Conservation (phyloP, 2,329 filamentous ascomycete genomes). For the Hypoxylon sp. region DNA sequence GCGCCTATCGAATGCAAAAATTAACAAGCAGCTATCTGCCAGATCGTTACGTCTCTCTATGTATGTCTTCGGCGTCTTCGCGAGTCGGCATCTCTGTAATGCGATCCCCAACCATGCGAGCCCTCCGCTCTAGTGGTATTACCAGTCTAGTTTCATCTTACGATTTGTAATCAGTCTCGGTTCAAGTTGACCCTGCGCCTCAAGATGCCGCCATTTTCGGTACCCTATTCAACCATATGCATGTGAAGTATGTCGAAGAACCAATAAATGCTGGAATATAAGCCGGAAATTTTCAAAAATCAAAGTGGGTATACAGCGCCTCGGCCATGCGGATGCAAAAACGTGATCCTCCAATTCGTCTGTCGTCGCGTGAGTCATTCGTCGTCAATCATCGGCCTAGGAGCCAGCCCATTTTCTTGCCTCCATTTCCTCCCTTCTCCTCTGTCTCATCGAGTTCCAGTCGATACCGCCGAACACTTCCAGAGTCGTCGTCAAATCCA, state of each 20-base stretch:
- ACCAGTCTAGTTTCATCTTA: slow-evolving; percentile 25
- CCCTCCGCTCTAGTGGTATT: slow-evolving; percentile 37
- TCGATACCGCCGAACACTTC: slow-evolving; percentile 73
- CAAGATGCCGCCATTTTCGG: slow-evolving; percentile 13
- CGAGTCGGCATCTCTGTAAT: slow-evolving; percentile 15
- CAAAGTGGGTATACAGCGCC: slow-evolving; percentile 51
- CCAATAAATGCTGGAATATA: slow-evolving; percentile 12
- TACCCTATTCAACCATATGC: slow-evolving; percentile 13
- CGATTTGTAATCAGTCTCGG: slow-evolving; percentile 23
- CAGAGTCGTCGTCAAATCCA: slow-evolving; percentile 71
- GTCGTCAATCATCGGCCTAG: slow-evolving; percentile 40
- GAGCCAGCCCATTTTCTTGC: slow-evolving; percentile 51
- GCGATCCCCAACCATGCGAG: slow-evolving; percentile 18
- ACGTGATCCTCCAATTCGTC: slow-evolving; percentile 36
- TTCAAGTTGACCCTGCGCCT: slow-evolving; percentile 11
- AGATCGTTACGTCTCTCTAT: slow-evolving; percentile 29
- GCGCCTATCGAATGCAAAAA: slow-evolving; percentile 20
- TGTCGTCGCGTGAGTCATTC: slow-evolving; percentile 34
- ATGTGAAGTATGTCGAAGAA: slow-evolving; percentile 6
- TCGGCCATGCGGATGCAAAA: slow-evolving; percentile 46
- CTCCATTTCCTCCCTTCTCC: slow-evolving; percentile 40
- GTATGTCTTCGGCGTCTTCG: slow-evolving; percentile 12
- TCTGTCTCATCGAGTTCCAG: slow-evolving; percentile 64
- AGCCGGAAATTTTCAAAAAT: slow-evolving; percentile 32
- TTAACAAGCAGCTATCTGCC: slow-evolving; percentile 34